Evolutionary conservation across 305 asterid species (phyloP).

Genomic region (Lippia alba): DNA sequence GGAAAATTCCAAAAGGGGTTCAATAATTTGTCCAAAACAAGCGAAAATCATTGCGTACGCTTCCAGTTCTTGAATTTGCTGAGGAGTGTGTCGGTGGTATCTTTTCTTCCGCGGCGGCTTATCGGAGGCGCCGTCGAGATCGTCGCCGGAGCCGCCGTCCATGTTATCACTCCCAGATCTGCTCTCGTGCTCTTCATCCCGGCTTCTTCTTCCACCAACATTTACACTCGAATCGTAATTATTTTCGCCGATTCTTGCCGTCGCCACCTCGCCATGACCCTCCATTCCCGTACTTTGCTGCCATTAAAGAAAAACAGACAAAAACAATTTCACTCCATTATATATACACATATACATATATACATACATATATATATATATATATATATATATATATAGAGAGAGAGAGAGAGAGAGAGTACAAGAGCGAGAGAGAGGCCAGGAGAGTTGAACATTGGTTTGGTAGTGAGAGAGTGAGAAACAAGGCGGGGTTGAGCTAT

Average conservation of each 20-base stretch:
- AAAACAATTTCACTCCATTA: neutral
- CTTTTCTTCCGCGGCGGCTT: slow-evolving; percentile 81
- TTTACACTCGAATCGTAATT: slow-evolving; percentile 42
- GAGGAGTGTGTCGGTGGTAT: slow-evolving; percentile 98
- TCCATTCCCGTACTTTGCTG: slow-evolving; percentile 82
- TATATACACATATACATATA: too few relatives aligned
- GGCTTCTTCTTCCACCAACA: slow-evolving; percentile 61
- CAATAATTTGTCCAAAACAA: neutral
- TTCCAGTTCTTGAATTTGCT: slow-evolving; percentile 97
- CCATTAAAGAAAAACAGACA: slow-evolving; percentile 10
- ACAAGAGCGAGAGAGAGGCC: slow-evolving; percentile 89
- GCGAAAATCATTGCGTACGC: slow-evolving; percentile 45
- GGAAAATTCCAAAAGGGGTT: neutral
- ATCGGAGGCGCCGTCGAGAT: slow-evolving; percentile 73
- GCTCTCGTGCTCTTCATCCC: slow-evolving; percentile 88
- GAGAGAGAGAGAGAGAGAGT: slow-evolving; percentile 5
- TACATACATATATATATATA: neutral
- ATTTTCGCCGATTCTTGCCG: slow-evolving; percentile 47
- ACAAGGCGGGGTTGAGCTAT: slow-evolving; percentile 62
- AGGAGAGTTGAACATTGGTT: slow-evolving; percentile 69
- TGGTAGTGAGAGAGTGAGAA: slow-evolving; percentile 58
- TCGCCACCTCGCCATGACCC: slow-evolving; percentile 62
- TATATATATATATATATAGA: neutral
- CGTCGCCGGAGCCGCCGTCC: slow-evolving; percentile 86
- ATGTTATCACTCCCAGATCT: slow-evolving; percentile 91